Evolutionary conservation across 305 asterid species (phyloP).

Genomic region (Euphrasia arctica): DNA sequence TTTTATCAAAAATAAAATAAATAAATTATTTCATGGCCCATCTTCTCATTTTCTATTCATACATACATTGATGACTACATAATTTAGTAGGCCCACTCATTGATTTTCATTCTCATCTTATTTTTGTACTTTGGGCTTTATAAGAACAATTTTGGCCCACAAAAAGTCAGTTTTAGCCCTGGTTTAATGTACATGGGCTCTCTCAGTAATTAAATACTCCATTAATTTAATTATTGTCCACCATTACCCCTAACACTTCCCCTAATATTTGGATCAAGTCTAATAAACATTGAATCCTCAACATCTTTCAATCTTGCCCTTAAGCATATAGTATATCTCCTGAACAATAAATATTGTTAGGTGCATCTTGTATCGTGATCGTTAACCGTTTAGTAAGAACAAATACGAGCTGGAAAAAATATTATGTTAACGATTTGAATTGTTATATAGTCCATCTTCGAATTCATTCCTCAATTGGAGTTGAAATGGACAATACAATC

Average conservation of each 20-base stretch:
- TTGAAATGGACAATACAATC: no score
- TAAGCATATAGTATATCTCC: no score
- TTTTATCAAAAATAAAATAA: no score
- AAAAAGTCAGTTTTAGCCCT: slow-evolving; percentile 25
- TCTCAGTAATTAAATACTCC: slow-evolving; percentile 7
- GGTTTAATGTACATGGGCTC: slow-evolving; percentile 24
- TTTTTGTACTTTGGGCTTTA: slow-evolving; percentile 32
- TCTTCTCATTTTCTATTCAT: not conserved
- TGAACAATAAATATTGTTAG: no score
- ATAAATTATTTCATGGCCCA: not conserved
- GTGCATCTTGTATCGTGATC: no score
- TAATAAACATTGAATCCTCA: not conserved
- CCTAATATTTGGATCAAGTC: slow-evolving; percentile 1
- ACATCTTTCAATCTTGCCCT: slow-evolving; percentile 5
- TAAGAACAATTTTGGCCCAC: slow-evolving; percentile 25
- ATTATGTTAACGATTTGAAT: no score
- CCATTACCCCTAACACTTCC: slow-evolving; percentile 25
- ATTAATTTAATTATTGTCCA: slow-evolving; percentile 20
- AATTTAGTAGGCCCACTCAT: slow-evolving; percentile 34
- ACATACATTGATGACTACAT: slow-evolving; percentile 9
- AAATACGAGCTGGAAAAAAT: no score
- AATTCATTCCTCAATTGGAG: no score
- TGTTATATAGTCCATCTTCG: no score
- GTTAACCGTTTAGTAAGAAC: no score
- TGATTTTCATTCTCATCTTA: slow-evolving; percentile 38